Base-by-base conservation (phyloP, 179 eudicot species). In the Pouteria campechiana region DNA sequence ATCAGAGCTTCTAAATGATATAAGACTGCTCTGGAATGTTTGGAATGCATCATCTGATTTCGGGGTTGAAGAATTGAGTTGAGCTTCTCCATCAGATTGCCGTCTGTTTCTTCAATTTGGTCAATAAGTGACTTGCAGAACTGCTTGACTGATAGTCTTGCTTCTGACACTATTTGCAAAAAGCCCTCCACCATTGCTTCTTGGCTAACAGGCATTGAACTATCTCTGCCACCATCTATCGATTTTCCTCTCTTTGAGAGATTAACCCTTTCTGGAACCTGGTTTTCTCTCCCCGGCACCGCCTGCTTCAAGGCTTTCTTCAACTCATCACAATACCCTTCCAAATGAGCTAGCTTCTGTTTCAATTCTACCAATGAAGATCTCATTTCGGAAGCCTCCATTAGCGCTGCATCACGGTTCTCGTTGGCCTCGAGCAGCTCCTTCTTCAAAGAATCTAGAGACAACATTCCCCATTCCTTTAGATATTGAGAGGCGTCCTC, bases 121-220 rank as follows among this genome's bases (percentile, higher is more conserved):
- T 42, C 50, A 0, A 69, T 36, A 7, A 92, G 74, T 4, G 67
- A 59, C 53, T 77, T 92, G 72, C 96, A 87, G 66, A 82, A 83
- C 15, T 87, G 79, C 49, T 71, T 86, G 2, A 87, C 92, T 3
- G 96, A 77, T 44, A 75, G 32, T 59, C 99, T 75, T 29, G 96
- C 72, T 56, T 92, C 99, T 5, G 96, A 75, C 10, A 87, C 94
- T 38, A 79, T 58, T 40, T 86, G 99, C 65, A 90, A 33, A 61
- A 90, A 90, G n/a, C 88, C 92, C 73, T 90, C 98, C 15, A 82
- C 69, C 98, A 90, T 90, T 3, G 61, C 94, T 52, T 79, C 90
- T 14, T 79, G 75, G 27, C 73, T 75, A 7, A 82, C 96, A 0
- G 96, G 94, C 79, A 86, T 69, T 41, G 42, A 10, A 45, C 43